Conservation (phyloP, 352 stramenopile species). For the Phytopythium mirpurense region DNA sequence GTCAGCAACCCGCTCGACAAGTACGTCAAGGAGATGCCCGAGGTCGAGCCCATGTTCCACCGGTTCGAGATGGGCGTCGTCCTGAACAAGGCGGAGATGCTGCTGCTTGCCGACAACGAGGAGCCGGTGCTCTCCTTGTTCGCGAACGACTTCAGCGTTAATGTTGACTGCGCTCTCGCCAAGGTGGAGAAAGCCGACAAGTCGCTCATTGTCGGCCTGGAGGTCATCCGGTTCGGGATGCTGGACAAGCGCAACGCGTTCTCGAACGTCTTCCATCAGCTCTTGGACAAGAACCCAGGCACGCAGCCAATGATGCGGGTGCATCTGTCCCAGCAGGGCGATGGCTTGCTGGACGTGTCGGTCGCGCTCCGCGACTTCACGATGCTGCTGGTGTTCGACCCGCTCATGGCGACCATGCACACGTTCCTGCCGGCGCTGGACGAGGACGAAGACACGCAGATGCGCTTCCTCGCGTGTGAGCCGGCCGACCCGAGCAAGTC, state of each 20-base stretch:
- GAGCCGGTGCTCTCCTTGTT: slow-evolving; percentile 54
- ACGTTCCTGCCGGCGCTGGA: slow-evolving; percentile 54
- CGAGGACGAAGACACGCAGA: slow-evolving; percentile 68
- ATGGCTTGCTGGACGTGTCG: slow-evolving; percentile 49
- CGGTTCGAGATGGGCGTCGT: slow-evolving; percentile 45
- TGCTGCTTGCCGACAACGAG: slow-evolving; percentile 44
- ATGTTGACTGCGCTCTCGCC: slow-evolving; percentile 42
- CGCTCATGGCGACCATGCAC: slow-evolving; percentile 47
- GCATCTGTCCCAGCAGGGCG: slow-evolving; percentile 37
- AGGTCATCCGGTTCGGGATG: slow-evolving; percentile 60
- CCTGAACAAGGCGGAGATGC: slow-evolving; percentile 43
- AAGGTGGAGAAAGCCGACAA: slow-evolving; percentile 28
- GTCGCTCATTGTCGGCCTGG: slow-evolving; percentile 35
- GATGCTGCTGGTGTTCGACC: slow-evolving; percentile 72
- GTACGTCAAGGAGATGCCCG: slow-evolving; percentile 47
- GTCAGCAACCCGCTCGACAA: slow-evolving; percentile 53
- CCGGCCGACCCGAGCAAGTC: slow-evolving; percentile 34
- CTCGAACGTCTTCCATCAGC: slow-evolving; percentile 70
- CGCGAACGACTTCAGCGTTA: slow-evolving; percentile 34
- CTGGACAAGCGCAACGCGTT: slow-evolving; percentile 52
- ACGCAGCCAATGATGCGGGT: slow-evolving; percentile 50
- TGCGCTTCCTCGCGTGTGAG: slow-evolving; percentile 64
- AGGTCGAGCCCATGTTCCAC: slow-evolving; percentile 47
- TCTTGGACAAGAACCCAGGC: slow-evolving; percentile 74
- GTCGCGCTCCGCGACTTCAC: slow-evolving; percentile 58